Base-by-base conservation (phyloP, 2,329 filamentous ascomycete species). In the Cryphonectria parasitica region DNA sequence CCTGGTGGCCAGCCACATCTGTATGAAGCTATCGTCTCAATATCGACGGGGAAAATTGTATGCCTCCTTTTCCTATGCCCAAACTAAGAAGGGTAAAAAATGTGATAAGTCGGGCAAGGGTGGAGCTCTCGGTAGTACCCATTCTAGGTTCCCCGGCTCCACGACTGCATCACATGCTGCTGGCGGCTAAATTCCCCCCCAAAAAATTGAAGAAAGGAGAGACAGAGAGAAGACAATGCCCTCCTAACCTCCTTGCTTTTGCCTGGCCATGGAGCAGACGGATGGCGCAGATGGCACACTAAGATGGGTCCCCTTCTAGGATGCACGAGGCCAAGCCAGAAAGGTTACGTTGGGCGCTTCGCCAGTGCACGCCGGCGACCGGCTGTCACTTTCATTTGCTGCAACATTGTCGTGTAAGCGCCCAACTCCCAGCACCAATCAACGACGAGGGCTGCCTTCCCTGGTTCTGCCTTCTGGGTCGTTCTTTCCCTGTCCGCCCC, bases 271-370 rank as follows among this genome's bases (percentile, higher is more conserved):
- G 45, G 22, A n/a, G 1, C 17, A n/a, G 1, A 49, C 22, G 45
- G 22, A n/a, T 49, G 45, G 45, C 22, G 11, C 45, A 49, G 45
- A 49, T 22, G 22, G 45, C 45, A 49, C 45, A 49, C 22, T 56
- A 62, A 31, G 43, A 52, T 49, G 45, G 54, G 36, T 61, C 58
- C 58, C 25, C 34, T 34, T 34, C 41, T 17, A n/a, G 43, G 58
- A 63, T n/a, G 45, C 22, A n/a, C 22, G 19, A 15, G 56, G 54
- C 54, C 52, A 43, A 64, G 65, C 56, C 61, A 67, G 41, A 60
- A 70, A 63, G 70, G 70, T 72, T 70, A 64, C 61, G 61, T 54
- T 56, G 39, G 70, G 70, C 70, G 70, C 70, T 72, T 72, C 61
- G 68, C 58, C 25, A 58, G 49, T 66, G 45, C 49, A 25, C 11